Evolutionary conservation across 2,329 filamentous ascomycete species (phyloP).

Genomic region (Cryphonectria nitschkei): DNA sequence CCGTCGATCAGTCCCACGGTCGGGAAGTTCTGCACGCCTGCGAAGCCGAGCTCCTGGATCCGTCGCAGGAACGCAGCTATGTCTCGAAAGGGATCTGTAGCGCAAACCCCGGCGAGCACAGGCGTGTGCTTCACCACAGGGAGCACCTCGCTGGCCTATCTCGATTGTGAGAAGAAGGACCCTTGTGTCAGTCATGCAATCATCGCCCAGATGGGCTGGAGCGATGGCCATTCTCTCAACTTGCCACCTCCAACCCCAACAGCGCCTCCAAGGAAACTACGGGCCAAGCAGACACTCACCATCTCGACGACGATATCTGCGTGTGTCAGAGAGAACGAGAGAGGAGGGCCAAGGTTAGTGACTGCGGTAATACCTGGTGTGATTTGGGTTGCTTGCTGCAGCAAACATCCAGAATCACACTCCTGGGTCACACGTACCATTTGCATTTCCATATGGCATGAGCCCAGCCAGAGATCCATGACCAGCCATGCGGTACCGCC

Average conservation of each 20-base stretch:
- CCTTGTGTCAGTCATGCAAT: neutral
- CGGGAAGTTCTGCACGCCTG: slow-evolving; percentile 74
- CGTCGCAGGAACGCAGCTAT: slow-evolving; percentile 64
- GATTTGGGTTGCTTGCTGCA: too few species aligned
- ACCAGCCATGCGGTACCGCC: slow-evolving; percentile 74
- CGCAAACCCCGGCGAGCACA: slow-evolving; percentile 72
- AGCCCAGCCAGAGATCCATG: slow-evolving; percentile 69
- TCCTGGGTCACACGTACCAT: slow-evolving; percentile 37
- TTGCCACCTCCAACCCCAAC: neutral
- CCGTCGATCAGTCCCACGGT: slow-evolving; percentile 74
- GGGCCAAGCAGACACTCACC: slow-evolving; percentile 42
- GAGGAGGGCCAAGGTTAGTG: neutral
- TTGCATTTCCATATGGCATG: slow-evolving; percentile 74
- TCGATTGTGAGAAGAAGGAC: neutral
- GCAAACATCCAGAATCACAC: too few species aligned
- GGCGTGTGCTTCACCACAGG: slow-evolving; percentile 66
- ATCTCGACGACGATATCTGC: slow-evolving; percentile 68
- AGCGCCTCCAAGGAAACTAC: too few species aligned
- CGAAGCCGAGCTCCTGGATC: slow-evolving; percentile 65
- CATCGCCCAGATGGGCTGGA: neutral
- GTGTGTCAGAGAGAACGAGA: too few species aligned
- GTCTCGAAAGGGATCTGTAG: slow-evolving; percentile 69
- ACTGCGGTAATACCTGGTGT: neutral
- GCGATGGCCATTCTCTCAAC: neutral
- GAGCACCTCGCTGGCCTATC: slow-evolving; percentile 65